Evolutionary conservation across 164 flowering plant genomes (phyloP), one percentile per base, ranked within the genome.

Genomic region (Litsea cubeba): DNA sequence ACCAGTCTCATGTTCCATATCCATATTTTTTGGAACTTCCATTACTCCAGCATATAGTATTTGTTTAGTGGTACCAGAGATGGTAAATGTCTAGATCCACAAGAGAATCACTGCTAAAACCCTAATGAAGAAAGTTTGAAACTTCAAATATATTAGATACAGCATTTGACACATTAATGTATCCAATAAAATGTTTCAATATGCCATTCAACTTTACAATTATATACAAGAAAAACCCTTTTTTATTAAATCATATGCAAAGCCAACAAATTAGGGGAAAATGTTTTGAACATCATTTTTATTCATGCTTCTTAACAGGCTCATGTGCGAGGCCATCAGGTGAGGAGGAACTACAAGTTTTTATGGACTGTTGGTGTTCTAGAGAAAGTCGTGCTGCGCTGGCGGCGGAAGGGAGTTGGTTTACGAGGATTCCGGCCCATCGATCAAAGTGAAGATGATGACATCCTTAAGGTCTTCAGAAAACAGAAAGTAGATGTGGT

Each of bases 291-390:
- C 58, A 0, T 51, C 17, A 51, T 51, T 51, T 17, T 51, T 17
- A 51, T 51, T 51, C 14, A 51, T 51, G 35, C 35, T 22, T 68
- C 62, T 78, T 78, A 74, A 79, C 91, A 96, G 98, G 98, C 99
- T 76, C 97, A 88, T 84, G 90, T 93, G 67, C 86, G 99, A 82
- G 98, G 98, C 18, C 90, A 96, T 78, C 98, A 91, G 81, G 90
- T 88, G 11, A 88, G 98, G 76, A 91, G 87, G 87, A 75, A 92
- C 62, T 92, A 91, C 74, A 85, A 80, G 18, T 76, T 90, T n/a
- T 77, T 90, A 71, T 93, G 97, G 98, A 93, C 97, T 68, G 97
- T 90, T 68, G 86, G 98, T 46, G 71, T 96, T 70, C 79, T 93
- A 69, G 99, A 96, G 63, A 96, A 93, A 85, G 92, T 85, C 28